These are phyloP conservation scores for Calonectria pteridis DNA, from an alignment of 2,329 filamentous ascomycete genomes.

Conservation along the genomic window DNA sequence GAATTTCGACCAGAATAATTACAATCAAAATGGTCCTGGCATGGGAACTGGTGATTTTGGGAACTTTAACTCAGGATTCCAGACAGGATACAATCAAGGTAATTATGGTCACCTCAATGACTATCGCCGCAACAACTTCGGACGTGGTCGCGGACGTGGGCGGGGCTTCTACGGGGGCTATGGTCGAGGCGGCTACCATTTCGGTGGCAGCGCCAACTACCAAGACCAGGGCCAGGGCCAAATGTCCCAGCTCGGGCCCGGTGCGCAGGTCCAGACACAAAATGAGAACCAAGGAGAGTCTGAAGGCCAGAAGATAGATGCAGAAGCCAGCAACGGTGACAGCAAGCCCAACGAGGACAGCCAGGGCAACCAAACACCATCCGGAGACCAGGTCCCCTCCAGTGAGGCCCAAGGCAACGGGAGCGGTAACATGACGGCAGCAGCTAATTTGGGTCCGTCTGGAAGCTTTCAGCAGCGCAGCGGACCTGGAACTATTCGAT, in stretches of 20 bases:
- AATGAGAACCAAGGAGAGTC: constrained; percentile 37
- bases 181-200: constrained; percentile 68
- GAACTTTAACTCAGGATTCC: constrained; percentile 81
- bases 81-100: constrained; percentile 84
- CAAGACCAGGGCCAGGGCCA: constrained; percentile 51
- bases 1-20: constrained; percentile 91
- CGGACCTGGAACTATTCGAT: constrained; percentile 46
- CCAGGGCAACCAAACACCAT: constrained; percentile 33
- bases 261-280: constrained; percentile 36
- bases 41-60: constrained; percentile 86
- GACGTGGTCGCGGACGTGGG: constrained; percentile 74
- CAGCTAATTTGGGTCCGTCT: constrained; percentile 32
- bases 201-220: constrained; percentile 54
- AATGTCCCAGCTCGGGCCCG: constrained; percentile 45
- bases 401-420: constrained; percentile 50
- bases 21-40: constrained; percentile 86
- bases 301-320: constrained; percentile 50
- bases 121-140: constrained; percentile 77
- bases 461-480: constrained; percentile 36
- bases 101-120: constrained; percentile 89
- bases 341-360: constrained; percentile 22
- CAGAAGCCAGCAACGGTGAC: constrained; percentile 31
- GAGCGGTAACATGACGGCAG: constrained; percentile 38
- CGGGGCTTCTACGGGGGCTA: constrained; percentile 70
- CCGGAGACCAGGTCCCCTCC: constrained; percentile 35